Conservation (phyloP, 495 filamentous ascomycete species). For the Talaromyces trachyspermus region DNA sequence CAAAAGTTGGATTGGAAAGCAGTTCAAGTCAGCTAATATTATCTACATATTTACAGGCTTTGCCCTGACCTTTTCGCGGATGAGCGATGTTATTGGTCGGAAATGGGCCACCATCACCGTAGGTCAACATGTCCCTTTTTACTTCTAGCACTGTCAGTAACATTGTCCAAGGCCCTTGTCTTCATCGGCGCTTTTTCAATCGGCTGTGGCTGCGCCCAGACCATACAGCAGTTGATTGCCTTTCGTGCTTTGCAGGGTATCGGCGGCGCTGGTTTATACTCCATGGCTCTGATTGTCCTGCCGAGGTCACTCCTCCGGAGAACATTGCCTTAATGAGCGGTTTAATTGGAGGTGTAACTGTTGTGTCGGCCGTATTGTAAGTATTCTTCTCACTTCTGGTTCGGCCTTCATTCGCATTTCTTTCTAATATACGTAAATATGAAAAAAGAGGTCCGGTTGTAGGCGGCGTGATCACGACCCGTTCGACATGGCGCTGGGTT, state of each 20-base stretch:
- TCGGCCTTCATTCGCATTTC: conserved; percentile 1
- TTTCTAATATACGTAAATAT: neutral
- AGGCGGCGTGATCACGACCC: conserved; percentile 52
- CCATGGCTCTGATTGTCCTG: conserved; percentile 1
- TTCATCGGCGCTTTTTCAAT: conserved; percentile 49
- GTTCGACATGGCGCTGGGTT: conserved; percentile 51
- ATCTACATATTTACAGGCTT: conserved; percentile 26
- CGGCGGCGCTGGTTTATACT: conserved; percentile 44
- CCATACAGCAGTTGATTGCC: conserved; percentile 44
- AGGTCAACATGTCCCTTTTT: neutral
- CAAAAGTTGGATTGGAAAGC: too few species aligned
- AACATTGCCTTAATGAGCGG: conserved; percentile 1
- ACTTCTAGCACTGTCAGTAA: neutral
- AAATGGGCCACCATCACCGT: conserved; percentile 24
- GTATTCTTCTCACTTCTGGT: conserved; percentile 7
- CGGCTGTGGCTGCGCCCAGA: conserved; percentile 43
- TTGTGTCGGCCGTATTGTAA: conserved; percentile 4
- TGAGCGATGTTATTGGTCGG: conserved; percentile 54
- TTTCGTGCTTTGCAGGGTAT: conserved; percentile 49
- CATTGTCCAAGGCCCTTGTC: conserved; percentile 39
- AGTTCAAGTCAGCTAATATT: too few species aligned
- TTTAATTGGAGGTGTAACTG: neutral
- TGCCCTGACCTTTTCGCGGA: conserved; percentile 50
- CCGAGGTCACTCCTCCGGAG: neutral
- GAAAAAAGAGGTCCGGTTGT: conserved; percentile 40